Conservation (phyloP, 139 green algal genomes). For the Volvox reticuliferus region DNA sequence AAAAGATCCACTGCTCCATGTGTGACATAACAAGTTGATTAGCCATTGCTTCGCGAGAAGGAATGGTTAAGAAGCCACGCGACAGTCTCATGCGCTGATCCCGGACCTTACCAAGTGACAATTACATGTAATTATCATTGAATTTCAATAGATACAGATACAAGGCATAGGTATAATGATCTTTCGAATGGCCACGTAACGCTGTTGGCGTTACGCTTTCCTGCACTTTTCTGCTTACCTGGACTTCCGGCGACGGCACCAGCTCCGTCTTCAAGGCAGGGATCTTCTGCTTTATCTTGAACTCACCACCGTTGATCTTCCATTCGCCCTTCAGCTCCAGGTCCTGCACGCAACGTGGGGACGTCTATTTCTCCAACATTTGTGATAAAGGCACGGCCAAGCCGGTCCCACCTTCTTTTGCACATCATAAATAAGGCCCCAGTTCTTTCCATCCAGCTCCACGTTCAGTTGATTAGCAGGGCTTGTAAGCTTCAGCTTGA, state of each 20-base stretch:
- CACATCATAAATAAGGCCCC: neutral
- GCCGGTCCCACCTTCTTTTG: neutral
- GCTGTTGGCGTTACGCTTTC: constrained; percentile 21
- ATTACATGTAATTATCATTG: too few species aligned
- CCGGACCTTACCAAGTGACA: too few species aligned
- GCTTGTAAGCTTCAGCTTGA: constrained; percentile 37
- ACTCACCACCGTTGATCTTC: constrained; percentile 30
- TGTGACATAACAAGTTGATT: too few species aligned
- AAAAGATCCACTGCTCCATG: too few species aligned
- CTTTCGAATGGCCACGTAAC: too few species aligned
- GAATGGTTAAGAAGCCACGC: too few species aligned
- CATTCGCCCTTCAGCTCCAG: constrained; percentile 18
- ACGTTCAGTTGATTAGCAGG: neutral
- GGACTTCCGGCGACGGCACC: constrained; percentile 26
- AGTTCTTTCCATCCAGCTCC: constrained; percentile 33
- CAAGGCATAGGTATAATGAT: too few species aligned
- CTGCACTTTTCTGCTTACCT: constrained; percentile 1
- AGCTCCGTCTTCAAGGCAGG: neutral
- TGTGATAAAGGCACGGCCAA: neutral
- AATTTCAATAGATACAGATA: too few species aligned
- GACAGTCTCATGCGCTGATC: too few species aligned
- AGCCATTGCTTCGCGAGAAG: too few species aligned
- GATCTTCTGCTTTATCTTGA: constrained; percentile 48
- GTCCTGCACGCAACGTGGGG: neutral
- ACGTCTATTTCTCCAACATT: neutral